Conservation (phyloP, 2,329 filamentous ascomycete species). For the Calycina marina region DNA sequence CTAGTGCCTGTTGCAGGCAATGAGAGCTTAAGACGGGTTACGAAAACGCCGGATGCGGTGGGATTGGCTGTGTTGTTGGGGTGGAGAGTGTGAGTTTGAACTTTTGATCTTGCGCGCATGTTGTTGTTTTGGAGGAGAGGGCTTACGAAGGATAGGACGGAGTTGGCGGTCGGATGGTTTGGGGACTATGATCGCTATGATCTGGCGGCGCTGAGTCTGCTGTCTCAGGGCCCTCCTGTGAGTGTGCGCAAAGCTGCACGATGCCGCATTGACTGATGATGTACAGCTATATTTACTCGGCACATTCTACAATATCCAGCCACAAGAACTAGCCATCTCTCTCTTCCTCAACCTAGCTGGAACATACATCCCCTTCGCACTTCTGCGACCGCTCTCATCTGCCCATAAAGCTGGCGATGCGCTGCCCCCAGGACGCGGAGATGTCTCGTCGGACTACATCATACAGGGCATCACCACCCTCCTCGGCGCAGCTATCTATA, state of each 20-base stretch:
- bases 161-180: slow-evolving; percentile 61
- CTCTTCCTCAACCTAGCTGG: slow-evolving; percentile 55
- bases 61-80: slow-evolving; percentile 35
- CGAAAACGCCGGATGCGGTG: slow-evolving; percentile 47
- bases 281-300: slow-evolving; percentile 55
- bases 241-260: slow-evolving; percentile 18
- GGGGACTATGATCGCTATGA: slow-evolving; percentile 61
- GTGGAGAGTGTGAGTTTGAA: slow-evolving; percentile 41
- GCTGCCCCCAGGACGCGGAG: slow-evolving; percentile 41
- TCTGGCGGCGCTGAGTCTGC: slow-evolving; percentile 46
- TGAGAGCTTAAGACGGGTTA: slow-evolving; percentile 53
- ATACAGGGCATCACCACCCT: slow-evolving; percentile 51
- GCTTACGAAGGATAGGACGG: slow-evolving; percentile 33
- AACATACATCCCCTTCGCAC: slow-evolving; percentile 56
- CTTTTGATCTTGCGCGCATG: slow-evolving; percentile 2
- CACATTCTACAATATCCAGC: slow-evolving; percentile 61
- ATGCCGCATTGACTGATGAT: slow-evolving; percentile 2
- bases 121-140: slow-evolving; percentile 1
- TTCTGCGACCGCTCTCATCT: slow-evolving; percentile 53
- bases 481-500: slow-evolving; percentile 60
- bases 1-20: slow-evolving; percentile 34
- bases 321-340: slow-evolving; percentile 42
- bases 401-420: slow-evolving; percentile 34
- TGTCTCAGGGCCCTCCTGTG: slow-evolving; percentile 62
- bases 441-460: slow-evolving; percentile 47